phyloP scores from a whole-genome alignment of 1,139 yeast species.

The Ogataea hybrid region DNA sequence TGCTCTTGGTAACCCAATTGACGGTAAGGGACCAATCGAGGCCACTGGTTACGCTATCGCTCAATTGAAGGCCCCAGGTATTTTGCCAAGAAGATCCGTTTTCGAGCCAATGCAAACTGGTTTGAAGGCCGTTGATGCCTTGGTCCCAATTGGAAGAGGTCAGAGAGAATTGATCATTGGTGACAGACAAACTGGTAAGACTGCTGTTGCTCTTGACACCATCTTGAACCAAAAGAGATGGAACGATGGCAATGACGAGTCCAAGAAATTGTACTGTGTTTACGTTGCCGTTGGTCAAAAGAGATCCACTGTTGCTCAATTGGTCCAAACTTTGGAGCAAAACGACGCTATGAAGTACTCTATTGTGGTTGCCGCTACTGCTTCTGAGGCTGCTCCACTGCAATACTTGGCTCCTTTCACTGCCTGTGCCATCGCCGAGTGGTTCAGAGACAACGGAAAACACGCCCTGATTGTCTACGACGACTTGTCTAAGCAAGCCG shows the following conservation, averaged over 20 bases:
- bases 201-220: constrained; percentile 98
- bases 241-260: constrained; percentile 93
- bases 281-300: constrained; percentile 99
- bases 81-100: constrained; percentile 98
- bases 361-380: constrained; percentile 98
- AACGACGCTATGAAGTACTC: constrained; percentile 97
- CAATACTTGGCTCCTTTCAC: constrained; percentile 99
- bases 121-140: constrained; percentile 98
- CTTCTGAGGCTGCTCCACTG: constrained; percentile 99
- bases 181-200: constrained; percentile 99
- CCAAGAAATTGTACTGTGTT: constrained; percentile 98
- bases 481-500: constrained; percentile 99
- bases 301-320: constrained; percentile 99
- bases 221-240: constrained; percentile 99
- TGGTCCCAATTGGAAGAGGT: constrained; percentile 99
- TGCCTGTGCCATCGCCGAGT: constrained; percentile 99
- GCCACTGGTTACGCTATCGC: constrained; percentile 88
- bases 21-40: constrained; percentile 98
- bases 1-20: constrained; percentile 99
- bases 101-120: constrained; percentile 99
- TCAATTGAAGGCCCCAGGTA: constrained; percentile 99
- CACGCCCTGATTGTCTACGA: constrained; percentile 97
- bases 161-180: constrained; percentile 99
- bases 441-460: constrained; percentile 99
- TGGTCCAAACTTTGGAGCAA: constrained; percentile 98